These are phyloP conservation scores for Medicago lupulina DNA, from an alignment of 306 rosid genomes.

Conservation along the genomic window DNA sequence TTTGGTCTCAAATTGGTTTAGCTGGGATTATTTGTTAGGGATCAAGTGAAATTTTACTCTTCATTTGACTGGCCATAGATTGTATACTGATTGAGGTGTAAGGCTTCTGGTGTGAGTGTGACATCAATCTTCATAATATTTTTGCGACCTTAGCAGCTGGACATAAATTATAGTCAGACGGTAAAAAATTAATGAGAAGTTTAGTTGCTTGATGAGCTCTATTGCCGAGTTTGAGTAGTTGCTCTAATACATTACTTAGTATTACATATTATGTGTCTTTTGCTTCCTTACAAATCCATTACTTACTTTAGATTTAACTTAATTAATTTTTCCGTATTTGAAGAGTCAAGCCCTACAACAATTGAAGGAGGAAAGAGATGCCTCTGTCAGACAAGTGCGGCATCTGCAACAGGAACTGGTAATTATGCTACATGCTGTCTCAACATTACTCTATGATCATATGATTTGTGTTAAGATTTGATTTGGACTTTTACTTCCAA, in stretches of 20 bases:
- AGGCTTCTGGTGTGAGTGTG: neutral
- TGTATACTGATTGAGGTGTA: slow-evolving; percentile 8
- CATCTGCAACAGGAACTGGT: slow-evolving; percentile 88
- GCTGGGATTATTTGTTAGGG: slow-evolving; percentile 12
- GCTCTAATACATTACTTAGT: slow-evolving; percentile 4
- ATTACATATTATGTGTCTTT: neutral
- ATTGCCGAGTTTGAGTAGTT: neutral
- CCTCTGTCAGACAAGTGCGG: slow-evolving; percentile 57
- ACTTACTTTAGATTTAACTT: slow-evolving; percentile 3
- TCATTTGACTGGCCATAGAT: neutral
- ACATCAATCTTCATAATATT: neutral
- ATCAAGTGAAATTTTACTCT: neutral
- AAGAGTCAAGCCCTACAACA: slow-evolving; percentile 54
- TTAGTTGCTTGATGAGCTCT: slow-evolving; percentile 19
- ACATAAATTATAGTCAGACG: neutral
- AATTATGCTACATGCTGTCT: slow-evolving; percentile 28
- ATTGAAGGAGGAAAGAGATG: slow-evolving; percentile 82
- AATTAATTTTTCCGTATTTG: slow-evolving; percentile 33
- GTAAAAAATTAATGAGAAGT: neutral
- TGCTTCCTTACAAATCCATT: neutral
- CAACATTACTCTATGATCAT: neutral
- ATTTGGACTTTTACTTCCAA: slow-evolving; percentile 11
- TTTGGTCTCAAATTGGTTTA: slow-evolving; percentile 19
- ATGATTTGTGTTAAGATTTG: slow-evolving; percentile 15
- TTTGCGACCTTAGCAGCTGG: neutral